These are phyloP conservation scores for Cicer pinnatifidum DNA, from an alignment of 306 rosid species.

Conservation along the genomic window DNA sequence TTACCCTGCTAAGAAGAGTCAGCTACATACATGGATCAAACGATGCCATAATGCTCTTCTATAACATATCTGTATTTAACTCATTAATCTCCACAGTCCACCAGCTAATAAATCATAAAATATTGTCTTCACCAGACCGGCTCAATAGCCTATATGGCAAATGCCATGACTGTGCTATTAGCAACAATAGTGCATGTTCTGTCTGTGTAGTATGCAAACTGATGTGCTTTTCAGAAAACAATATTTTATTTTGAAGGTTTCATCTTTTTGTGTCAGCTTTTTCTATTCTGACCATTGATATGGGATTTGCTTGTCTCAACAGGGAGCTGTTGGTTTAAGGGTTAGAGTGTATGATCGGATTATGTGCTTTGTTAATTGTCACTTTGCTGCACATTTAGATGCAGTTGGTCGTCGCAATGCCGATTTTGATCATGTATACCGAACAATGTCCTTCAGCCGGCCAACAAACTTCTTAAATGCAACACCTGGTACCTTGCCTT, in stretches of 20 bases:
- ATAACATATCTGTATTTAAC: too few relatives aligned
- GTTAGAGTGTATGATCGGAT: conserved; percentile 79
- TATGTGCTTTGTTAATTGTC: conserved; percentile 94
- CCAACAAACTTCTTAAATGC: conserved; percentile 63
- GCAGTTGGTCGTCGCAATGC: conserved; percentile 94
- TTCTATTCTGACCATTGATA: conserved; percentile 47
- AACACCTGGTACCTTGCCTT: conserved; percentile 69
- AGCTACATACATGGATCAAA: too few relatives aligned
- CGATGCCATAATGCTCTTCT: too few relatives aligned
- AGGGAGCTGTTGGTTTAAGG: conserved; percentile 99
- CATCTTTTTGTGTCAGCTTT: conserved; percentile 17
- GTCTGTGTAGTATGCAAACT: conserved; percentile 22
- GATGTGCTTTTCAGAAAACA: conserved; percentile 34
- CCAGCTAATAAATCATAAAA: neutral
- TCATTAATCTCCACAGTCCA: too few relatives aligned
- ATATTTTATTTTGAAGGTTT: neutral
- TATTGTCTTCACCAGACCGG: neutral
- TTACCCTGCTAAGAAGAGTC: too few relatives aligned
- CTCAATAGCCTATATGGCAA: neutral
- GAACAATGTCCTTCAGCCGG: conserved; percentile 79
- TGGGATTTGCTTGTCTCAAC: conserved; percentile 54
- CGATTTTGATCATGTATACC: conserved; percentile 90
- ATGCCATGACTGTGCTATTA: conserved; percentile 27
- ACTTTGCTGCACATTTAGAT: conserved; percentile 97
- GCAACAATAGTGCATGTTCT: too few relatives aligned